A percentile compares a stretch with the other conserved stretches of the same genome.
These are phyloP conservation scores for Suhomyces chickasaworum DNA, from an alignment of 1,139 yeast genomes.

Conservation along the genomic window DNA sequence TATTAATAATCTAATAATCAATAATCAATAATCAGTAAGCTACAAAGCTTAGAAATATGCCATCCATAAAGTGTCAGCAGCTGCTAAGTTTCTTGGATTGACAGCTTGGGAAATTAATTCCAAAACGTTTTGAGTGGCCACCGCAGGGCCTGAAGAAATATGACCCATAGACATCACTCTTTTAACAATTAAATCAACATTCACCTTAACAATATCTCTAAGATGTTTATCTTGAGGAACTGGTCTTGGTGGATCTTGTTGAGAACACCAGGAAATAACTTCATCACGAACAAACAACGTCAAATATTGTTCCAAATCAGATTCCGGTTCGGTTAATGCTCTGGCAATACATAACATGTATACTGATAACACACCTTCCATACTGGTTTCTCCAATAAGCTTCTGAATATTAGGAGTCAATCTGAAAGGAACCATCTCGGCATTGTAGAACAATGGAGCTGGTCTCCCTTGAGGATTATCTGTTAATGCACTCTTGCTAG, in stretches of 20 bases:
- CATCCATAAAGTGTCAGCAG: conserved; percentile 95
- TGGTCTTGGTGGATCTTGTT: conserved; percentile 68
- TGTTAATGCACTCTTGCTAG: conserved; percentile 59
- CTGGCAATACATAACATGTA: conserved; percentile 84
- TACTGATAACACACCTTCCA: conserved; percentile 90
- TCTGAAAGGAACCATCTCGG: conserved; percentile 96
- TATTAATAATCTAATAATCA: not conserved
- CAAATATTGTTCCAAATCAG: conserved; percentile 83
- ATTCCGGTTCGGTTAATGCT: conserved; percentile 87
- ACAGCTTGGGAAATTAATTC: conserved; percentile 95
- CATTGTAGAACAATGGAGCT: conserved; percentile 87
- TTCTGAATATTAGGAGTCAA: conserved; percentile 94
- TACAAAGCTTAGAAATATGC: conserved; percentile 66
- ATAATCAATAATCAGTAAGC: not conserved
- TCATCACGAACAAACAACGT: conserved; percentile 95
- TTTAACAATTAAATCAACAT: conserved; percentile 83
- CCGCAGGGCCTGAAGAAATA: conserved; percentile 68
- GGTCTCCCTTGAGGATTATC: conserved; percentile 60
- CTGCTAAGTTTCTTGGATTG: conserved; percentile 90
- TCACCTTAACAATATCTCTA: conserved; percentile 83
- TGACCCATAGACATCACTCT: conserved; percentile 73
- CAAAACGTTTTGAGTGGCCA: conserved; percentile 90
- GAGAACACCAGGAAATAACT: conserved; percentile 89
- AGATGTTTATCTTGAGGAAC: conserved; percentile 76
- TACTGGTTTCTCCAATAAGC: conserved; percentile 86